Evolutionary conservation across 2,329 filamentous ascomycete species (phyloP).

Genomic region (Westerdykella ornata): DNA sequence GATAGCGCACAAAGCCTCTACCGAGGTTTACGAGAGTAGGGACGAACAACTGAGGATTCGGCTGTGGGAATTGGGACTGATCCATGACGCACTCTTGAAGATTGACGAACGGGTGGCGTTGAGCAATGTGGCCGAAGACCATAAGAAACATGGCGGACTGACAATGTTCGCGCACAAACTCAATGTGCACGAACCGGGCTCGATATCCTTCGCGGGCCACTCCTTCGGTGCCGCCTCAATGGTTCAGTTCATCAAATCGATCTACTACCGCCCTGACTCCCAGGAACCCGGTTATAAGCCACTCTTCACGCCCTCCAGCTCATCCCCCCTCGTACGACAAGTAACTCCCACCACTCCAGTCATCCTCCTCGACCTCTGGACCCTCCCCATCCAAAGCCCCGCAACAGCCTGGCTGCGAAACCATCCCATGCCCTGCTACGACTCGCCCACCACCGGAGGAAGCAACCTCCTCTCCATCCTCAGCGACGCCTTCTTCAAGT

Average conservation of each 20-base stretch:
- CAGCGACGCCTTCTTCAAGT: conserved; percentile 72
- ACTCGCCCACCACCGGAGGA: conserved; percentile 44
- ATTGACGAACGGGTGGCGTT: conserved; percentile 53
- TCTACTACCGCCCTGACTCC: conserved; percentile 57
- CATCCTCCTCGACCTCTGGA: conserved; percentile 75
- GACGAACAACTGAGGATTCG: conserved; percentile 68
- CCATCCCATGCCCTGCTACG: conserved; percentile 66
- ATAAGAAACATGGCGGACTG: conserved; percentile 31
- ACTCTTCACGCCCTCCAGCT: conserved; percentile 53
- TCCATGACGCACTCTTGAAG: conserved; percentile 61
- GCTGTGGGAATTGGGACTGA: conserved; percentile 68
- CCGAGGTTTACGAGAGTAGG: conserved; percentile 59
- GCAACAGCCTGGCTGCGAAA: conserved; percentile 58
- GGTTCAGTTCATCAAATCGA: conserved; percentile 71
- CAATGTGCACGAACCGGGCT: conserved; percentile 63
- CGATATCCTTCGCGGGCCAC: conserved; percentile 70
- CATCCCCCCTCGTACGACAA: conserved; percentile 55
- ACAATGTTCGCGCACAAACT: conserved; percentile 55
- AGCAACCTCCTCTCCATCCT: conserved; percentile 62
- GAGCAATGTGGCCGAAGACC: conserved; percentile 42
- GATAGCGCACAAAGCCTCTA: conserved; percentile 55
- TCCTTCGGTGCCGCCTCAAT: conserved; percentile 72
- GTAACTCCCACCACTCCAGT: conserved; percentile 61
- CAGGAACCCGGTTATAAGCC: conserved; percentile 45
- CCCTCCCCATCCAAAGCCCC: conserved; percentile 61